phyloP scores from a whole-genome alignment of 2,329 filamentous ascomycete species.

The Sclerotinia glacialis region DNA sequence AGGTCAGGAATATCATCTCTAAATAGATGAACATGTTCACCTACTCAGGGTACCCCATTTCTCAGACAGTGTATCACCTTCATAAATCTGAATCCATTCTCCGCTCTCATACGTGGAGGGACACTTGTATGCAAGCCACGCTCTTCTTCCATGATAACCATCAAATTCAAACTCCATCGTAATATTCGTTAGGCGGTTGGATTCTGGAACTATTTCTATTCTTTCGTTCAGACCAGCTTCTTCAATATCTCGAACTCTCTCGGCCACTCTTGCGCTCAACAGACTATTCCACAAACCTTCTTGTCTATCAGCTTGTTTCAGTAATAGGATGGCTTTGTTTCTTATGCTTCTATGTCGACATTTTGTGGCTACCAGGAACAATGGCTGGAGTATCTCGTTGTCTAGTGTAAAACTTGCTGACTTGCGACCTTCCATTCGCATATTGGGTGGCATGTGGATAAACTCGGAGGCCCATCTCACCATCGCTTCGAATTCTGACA shows the following conservation, averaged over 20 bases:
- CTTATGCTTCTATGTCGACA: constrained; percentile 56
- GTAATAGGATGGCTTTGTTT: constrained; percentile 58
- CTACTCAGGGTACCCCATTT: background rate
- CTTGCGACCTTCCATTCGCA: background rate
- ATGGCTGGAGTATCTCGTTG: constrained; percentile 58
- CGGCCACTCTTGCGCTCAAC: constrained; percentile 23
- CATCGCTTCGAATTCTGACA: constrained; percentile 13
- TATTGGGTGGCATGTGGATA: background rate
- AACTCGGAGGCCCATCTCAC: constrained; percentile 16
- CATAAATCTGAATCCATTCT: constrained; percentile 15
- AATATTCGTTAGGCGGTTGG: constrained; percentile 4
- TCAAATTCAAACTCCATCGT: constrained; percentile 17
- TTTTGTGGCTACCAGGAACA: constrained; percentile 62
- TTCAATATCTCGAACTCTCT: constrained; percentile 23
- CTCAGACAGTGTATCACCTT: background rate
- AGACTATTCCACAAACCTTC: constrained; percentile 62
- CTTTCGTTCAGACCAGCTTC: constrained; percentile 19
- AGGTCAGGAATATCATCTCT: background rate
- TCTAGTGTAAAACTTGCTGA: constrained; percentile 53
- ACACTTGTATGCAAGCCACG: constrained; percentile 9
- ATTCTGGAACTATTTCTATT: background rate
- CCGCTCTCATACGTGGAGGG: background rate
- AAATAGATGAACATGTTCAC: background rate
- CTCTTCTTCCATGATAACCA: background rate
- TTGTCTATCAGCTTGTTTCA: constrained; percentile 55